A percentile compares a stretch with the other conserved stretches of the same genome.
These are phyloP conservation scores for Eragrostis tef DNA, from an alignment of 202 grass and related monocot species.

Conservation along the genomic window DNA sequence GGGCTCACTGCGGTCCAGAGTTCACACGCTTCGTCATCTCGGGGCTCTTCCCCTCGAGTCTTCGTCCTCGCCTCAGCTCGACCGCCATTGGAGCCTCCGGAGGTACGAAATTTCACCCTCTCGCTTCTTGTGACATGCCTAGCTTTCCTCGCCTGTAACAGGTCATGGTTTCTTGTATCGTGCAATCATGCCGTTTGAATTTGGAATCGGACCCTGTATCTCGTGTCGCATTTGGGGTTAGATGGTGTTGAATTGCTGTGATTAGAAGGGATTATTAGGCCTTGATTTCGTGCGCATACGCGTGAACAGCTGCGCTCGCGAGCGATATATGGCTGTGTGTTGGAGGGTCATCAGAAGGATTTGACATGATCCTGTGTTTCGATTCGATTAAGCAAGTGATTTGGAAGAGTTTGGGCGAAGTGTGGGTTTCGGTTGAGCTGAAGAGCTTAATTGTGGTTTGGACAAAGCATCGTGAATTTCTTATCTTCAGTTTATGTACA, in stretches of 20 bases:
- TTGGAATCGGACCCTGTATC: background rate
- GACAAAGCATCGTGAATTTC: too few relatives aligned
- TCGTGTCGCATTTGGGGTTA: slow-evolving; percentile 19
- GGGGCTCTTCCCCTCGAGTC: background rate
- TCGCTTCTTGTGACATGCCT: background rate
- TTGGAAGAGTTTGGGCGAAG: too few relatives aligned
- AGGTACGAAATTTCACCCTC: slow-evolving; percentile 19
- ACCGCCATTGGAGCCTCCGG: slow-evolving; percentile 18
- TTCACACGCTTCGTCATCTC: slow-evolving; percentile 22
- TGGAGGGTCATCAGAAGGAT: too few relatives aligned
- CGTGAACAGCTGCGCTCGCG: background rate
- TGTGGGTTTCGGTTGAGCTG: too few relatives aligned
- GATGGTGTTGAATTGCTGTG: background rate
- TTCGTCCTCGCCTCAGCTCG: slow-evolving; percentile 1
- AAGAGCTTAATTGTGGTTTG: too few relatives aligned
- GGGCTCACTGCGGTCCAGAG: background rate
- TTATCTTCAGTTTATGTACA: too few relatives aligned
- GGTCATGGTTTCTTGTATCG: background rate
- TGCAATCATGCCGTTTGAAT: background rate
- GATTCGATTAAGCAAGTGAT: too few relatives aligned
- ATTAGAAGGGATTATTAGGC: background rate
- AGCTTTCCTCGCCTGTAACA: background rate
- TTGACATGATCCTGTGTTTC: too few relatives aligned
- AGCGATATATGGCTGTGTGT: too few relatives aligned
- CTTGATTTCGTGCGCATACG: background rate